phyloP scores from a whole-genome alignment of 768 basidiomycete species.

The Botryobasidium botryosum region DNA sequence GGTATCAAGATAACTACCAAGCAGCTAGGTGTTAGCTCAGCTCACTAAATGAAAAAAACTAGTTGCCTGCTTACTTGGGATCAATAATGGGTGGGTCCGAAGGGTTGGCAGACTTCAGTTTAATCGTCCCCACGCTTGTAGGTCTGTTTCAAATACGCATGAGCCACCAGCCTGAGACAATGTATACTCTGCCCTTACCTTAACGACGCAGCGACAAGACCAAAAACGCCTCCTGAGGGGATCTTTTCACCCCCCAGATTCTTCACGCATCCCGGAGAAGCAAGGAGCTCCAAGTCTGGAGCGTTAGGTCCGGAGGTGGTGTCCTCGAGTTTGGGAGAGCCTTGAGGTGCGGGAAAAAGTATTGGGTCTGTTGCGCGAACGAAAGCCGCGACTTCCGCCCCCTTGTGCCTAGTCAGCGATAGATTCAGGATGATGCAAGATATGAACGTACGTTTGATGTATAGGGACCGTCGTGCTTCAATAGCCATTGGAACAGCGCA shows the following conservation, averaged over 20 bases:
- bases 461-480: neutral
- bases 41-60: neutral
- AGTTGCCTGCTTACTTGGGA: neutral
- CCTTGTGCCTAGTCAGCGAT: neutral
- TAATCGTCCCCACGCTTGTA: neutral
- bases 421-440: neutral
- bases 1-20: constrained; percentile 1
- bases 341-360: neutral
- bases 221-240: neutral
- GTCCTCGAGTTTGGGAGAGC: neutral
- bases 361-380: neutral
- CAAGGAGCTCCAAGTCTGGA: constrained; percentile 10
- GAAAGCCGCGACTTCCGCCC: neutral
- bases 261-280: neutral
- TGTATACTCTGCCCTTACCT: neutral
- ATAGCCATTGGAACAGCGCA: neutral
- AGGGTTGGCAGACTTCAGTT: neutral
- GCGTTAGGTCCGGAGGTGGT: neutral
- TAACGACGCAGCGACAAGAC: neutral
- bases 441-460: neutral
- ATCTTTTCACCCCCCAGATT: neutral
- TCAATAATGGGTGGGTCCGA: neutral
- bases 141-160: neutral
- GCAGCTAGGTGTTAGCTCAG: no score
- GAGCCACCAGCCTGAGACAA: neutral